phyloP scores from a whole-genome alignment of 2,329 filamentous ascomycete species.

The Apiospora pterosperma region DNA sequence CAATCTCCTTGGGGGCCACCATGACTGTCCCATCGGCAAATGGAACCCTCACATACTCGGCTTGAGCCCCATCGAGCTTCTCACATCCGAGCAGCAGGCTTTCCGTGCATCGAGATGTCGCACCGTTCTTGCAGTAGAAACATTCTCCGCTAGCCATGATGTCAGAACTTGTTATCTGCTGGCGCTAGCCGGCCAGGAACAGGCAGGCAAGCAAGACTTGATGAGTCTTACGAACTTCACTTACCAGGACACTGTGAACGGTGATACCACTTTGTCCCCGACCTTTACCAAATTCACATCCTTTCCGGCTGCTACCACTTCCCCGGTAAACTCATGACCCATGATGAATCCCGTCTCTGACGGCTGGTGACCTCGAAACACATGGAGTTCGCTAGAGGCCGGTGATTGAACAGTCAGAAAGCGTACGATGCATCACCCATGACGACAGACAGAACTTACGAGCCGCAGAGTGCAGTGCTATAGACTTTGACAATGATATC shows the following conservation, averaged over 20 bases:
- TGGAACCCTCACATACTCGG: conserved; percentile 79
- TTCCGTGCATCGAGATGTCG: conserved; percentile 73
- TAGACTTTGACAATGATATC: conserved; percentile 83
- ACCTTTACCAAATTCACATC: conserved; percentile 65
- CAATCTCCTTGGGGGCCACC: conserved; percentile 67
- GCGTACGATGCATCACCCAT: background rate
- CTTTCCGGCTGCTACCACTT: conserved; percentile 63
- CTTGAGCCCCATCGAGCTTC: conserved; percentile 72
- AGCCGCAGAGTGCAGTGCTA: conserved; percentile 83
- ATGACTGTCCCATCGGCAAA: conserved; percentile 78
- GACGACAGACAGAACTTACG: conserved; percentile 49
- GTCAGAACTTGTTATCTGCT: background rate
- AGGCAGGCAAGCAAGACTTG: background rate
- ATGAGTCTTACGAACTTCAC: conserved; percentile 18
- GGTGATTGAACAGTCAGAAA: background rate
- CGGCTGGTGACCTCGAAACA: conserved; percentile 77
- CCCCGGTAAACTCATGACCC: conserved; percentile 87
- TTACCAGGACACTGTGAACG: conserved; percentile 79
- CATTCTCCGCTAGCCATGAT: conserved; percentile 58
- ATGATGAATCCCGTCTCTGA: conserved; percentile 61
- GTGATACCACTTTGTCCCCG: conserved; percentile 77
- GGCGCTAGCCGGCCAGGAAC: background rate
- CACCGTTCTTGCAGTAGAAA: conserved; percentile 79
- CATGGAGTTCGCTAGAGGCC: conserved; percentile 72
- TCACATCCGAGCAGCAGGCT: conserved; percentile 67